Evolutionary conservation across 129 eudicot species (phyloP), one percentile per base, ranked within the genome.

Genomic region (Sambucus nigra): DNA sequence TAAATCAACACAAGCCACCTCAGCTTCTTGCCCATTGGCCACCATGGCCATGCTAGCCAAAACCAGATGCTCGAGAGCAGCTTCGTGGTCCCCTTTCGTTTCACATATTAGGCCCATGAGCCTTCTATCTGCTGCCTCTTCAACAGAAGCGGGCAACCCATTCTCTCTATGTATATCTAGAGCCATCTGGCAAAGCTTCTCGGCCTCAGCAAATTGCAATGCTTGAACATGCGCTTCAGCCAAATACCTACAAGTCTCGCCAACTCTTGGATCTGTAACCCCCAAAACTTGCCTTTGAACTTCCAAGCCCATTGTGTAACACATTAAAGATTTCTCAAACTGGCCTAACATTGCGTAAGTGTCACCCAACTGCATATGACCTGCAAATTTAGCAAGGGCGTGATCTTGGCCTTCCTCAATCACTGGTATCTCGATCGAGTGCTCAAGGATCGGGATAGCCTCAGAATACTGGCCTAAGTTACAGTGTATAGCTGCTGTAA

Each of bases 171-270:
- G 95, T 41, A 86, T 86, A 40, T 86, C 95, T 13, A 86, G 82
- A 29, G 88, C 93, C 84, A 71, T 76, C 60, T 73, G 73, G 33
- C 95, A 82, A 60, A 81, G 71, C 49, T 76, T 73, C 32, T 78
- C 80, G 6, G 93, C 95, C 69, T 86, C 88, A 62, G 76, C 93
- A 49, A 86, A 79, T 25, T 82, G 93, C 79, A 86, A 47, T n/a
- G 95, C 93, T 65, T 86, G 95, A 46, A 81, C 78, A 66, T 86
- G 88, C 22, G 93, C 95, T 63, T 86, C 95, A 32, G 95, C 87
- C 59, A 86, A 68, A 41, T 86, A 86, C 67, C 95, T 53, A 54
- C 84, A 82, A 2, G 95, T 86, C 66, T 86, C 95, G 11, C 93
- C 93, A 5, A 86, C 93, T 47, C 95, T 51, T 1, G 80, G 84